phyloP scores from a whole-genome alignment of 495 filamentous ascomycete species.

The Staphylotrichum longicolle region DNA sequence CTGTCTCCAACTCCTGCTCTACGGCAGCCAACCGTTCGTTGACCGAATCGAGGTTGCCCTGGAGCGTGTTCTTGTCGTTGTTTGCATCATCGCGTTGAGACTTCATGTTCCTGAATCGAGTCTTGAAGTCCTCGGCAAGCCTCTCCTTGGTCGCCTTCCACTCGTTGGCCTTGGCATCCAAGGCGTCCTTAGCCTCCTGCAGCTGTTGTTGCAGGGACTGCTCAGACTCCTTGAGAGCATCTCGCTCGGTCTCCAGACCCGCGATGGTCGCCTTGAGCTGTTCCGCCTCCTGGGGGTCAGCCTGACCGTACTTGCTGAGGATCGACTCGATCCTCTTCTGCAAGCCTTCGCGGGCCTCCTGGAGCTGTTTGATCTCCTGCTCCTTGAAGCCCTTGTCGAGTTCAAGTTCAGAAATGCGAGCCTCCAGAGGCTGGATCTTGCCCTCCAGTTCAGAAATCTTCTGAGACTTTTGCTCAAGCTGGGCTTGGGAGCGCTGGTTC shows the following conservation, averaged over 20 bases:
- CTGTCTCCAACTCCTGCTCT: conserved; percentile 39
- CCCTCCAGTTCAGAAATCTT: conserved; percentile 70
- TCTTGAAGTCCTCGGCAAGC: conserved; percentile 50
- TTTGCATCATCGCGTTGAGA: conserved; percentile 42
- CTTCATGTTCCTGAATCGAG: conserved; percentile 39
- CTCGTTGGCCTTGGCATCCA: conserved; percentile 45
- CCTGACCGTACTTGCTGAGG: conserved; percentile 89
- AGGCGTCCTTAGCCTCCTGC: conserved; percentile 40
- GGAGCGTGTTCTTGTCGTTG: conserved; percentile 40
- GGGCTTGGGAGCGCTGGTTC: conserved; percentile 69
- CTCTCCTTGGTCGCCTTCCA: conserved; percentile 44
- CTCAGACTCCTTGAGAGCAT: conserved; percentile 59
- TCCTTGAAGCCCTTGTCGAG: conserved; percentile 74
- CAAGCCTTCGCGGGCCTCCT: conserved; percentile 86
- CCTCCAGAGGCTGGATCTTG: conserved; percentile 79
- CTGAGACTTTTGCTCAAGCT: conserved; percentile 68
- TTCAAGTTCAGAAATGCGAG: conserved; percentile 73
- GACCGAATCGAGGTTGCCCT: conserved; percentile 33
- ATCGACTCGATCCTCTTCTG: conserved; percentile 92
- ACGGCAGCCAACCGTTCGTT: conserved; percentile 36
- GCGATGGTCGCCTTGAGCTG: conserved; percentile 66
- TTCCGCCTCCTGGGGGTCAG: conserved; percentile 89
- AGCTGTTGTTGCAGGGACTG: conserved; percentile 58
- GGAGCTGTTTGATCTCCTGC: conserved; percentile 78
- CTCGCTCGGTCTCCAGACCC: conserved; percentile 66